phyloP scores from a whole-genome alignment of 169 alveolate genomes.

The Cryptosporidium meleagridis region DNA sequence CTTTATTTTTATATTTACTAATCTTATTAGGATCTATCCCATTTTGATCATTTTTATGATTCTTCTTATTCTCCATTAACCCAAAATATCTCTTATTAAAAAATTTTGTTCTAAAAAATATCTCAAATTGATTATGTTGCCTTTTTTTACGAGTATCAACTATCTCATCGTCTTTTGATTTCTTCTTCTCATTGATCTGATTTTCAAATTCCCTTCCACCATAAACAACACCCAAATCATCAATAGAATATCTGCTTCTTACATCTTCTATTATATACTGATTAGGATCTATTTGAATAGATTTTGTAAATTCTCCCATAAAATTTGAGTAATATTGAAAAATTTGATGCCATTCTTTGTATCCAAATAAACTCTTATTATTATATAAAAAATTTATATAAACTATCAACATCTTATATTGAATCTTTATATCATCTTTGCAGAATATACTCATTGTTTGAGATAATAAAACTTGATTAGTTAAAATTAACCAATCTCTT shows the following conservation, averaged over 20 bases:
- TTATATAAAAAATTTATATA: slow-evolving; percentile 8
- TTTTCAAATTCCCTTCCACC: neutral
- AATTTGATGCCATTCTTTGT: slow-evolving; percentile 25
- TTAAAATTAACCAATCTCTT: slow-evolving; percentile 30
- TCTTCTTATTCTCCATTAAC: slow-evolving; percentile 6
- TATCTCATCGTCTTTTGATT: neutral
- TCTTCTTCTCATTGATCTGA: neutral
- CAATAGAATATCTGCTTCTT: slow-evolving; percentile 22
- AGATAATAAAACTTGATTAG: neutral
- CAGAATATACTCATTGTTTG: slow-evolving; percentile 14
- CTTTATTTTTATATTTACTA: neutral
- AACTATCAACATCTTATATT: neutral
- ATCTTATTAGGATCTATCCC: neutral
- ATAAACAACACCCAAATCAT: slow-evolving; percentile 21
- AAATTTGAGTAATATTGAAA: slow-evolving; percentile 2
- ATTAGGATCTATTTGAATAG: neutral
- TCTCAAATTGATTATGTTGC: slow-evolving; percentile 6
- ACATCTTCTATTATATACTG: slow-evolving; percentile 9
- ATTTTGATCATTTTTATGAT: neutral
- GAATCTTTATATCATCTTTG: slow-evolving; percentile 33
- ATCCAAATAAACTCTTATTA: slow-evolving; percentile 11
- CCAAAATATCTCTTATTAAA: slow-evolving; percentile 35
- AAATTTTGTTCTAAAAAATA: slow-evolving; percentile 25
- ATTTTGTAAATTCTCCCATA: slow-evolving; percentile 19
- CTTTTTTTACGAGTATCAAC: neutral